Evolutionary conservation across 2,329 filamentous ascomycete species (phyloP), one percentile per base, ranked within the genome.

Genomic region (Fusarium floridanum): DNA sequence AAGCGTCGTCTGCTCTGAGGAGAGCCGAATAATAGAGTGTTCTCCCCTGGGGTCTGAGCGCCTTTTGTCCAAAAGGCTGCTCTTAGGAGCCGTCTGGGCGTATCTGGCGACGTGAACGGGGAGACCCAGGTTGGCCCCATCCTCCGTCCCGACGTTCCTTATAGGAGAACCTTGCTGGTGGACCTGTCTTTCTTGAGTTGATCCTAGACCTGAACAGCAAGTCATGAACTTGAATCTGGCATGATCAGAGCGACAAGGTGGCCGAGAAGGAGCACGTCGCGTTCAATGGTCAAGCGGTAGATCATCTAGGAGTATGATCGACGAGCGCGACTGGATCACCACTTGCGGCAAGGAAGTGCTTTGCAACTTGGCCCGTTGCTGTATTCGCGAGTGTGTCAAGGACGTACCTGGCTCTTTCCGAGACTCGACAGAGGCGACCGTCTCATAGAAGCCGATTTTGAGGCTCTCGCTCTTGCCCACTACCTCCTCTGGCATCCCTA

Each of bases 1-100:
- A 12, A 34, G 11, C 37, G 48, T 34, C n/a, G 12, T 22, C 12
- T 45, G 27, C 12, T 59, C 2, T 53, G 27, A 1, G 53, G 24
- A 36, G 60, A 48, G 2, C 57, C 27, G 14, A 72, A 72, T 2
- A 61, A 14, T 14, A 70, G 32, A 4, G 70, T 71, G 61, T 71
- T 67, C 4, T 72, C 68, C 9, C 43, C 12, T 6, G 60, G 24
- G 29, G 41, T 43, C 11, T 22, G 41, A 43, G 41, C 6, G 41
- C n/a, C 41, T 43, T 14, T 43, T 11, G n/a, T 7, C 39, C n/a
- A 22, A 11, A 12, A 22, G n/a, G 11, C n/a, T 14, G 6, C 6
- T 43, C 39, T 41, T 14, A 22, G n/a, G 39, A 14, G n/a, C 39
- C 39, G 39, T 22, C 36, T 22, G 39, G 39, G n/a, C 39, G 39